Evolutionary conservation across 1,284 basidiomycete species (phyloP).

Genomic region (Earliella scabrosa): DNA sequence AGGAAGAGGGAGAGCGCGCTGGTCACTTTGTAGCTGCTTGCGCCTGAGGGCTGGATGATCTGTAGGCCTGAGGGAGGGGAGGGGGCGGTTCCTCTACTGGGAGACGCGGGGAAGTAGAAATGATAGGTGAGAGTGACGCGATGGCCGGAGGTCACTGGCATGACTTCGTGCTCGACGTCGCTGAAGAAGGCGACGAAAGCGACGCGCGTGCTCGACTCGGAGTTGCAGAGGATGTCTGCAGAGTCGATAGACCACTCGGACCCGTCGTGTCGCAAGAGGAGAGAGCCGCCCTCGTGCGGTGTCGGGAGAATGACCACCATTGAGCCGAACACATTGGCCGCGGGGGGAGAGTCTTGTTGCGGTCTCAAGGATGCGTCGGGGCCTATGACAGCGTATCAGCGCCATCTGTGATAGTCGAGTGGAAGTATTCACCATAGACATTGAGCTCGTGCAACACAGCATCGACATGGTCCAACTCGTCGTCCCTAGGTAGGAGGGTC

Average conservation of each 20-base stretch:
- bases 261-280: conserved; percentile 38
- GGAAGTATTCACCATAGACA: conserved; percentile 32
- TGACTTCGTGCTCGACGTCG: conserved; percentile 50
- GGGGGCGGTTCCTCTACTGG: background rate
- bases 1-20: conserved; percentile 27
- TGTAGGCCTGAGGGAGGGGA: background rate
- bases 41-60: background rate
- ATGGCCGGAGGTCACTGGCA: conserved; percentile 41
- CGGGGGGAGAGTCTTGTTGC: conserved; percentile 44
- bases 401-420: too few relatives aligned
- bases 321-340: conserved; percentile 46
- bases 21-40: conserved; percentile 1
- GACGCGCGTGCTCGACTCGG: conserved; percentile 10
- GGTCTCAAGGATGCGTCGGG: conserved; percentile 45
- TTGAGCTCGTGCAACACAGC: conserved; percentile 40
- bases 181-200: conserved; percentile 45
- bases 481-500: conserved; percentile 25
- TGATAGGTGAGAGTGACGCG: conserved; percentile 50
- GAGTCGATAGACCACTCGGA: conserved; percentile 40
- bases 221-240: background rate
- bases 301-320: conserved; percentile 47
- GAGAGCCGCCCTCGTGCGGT: conserved; percentile 41
- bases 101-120: conserved; percentile 29
- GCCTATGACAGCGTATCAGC: conserved; percentile 23
- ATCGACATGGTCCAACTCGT: conserved; percentile 16